phyloP scores from a whole-genome alignment of 1,139 yeast species.

The Trichomonascaceae sp. region DNA sequence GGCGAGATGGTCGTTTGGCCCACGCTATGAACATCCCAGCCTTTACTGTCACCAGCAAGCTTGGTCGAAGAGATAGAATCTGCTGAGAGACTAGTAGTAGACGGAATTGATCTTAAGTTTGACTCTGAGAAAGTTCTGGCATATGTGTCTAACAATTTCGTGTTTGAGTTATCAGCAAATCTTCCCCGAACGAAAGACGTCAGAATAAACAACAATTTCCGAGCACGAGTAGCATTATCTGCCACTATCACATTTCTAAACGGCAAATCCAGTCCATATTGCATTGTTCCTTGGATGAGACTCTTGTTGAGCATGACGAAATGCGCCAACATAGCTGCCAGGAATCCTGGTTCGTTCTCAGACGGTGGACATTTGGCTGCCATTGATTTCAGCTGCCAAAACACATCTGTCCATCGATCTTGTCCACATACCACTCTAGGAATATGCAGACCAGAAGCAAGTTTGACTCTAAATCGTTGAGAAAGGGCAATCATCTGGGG shows the following conservation, averaged over 20 bases:
- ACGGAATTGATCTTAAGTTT: not conserved
- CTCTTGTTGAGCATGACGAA: slow-evolving; percentile 18
- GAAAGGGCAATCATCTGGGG: slow-evolving; percentile 17
- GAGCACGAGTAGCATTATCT: slow-evolving; percentile 20
- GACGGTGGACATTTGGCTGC: slow-evolving; percentile 12
- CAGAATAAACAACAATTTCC: slow-evolving; percentile 24
- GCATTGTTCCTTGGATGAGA: slow-evolving; percentile 12
- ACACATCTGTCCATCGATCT: slow-evolving; percentile 24
- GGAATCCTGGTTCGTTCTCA: slow-evolving; percentile 16
- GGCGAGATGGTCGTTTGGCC: slow-evolving; percentile 17
- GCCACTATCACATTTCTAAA: slow-evolving; percentile 25
- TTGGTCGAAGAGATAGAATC: slow-evolving; percentile 11
- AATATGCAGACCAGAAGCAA: slow-evolving; percentile 21
- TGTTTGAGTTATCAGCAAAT: not conserved
- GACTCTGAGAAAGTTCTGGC: not conserved
- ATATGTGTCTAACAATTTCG: slow-evolving; percentile 1
- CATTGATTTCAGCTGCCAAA: slow-evolving; percentile 20
- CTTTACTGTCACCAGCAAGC: slow-evolving; percentile 16
- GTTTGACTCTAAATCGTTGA: slow-evolving; percentile 20
- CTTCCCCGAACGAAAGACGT: slow-evolving; percentile 20
- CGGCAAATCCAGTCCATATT: slow-evolving; percentile 11
- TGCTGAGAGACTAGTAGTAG: slow-evolving; percentile 11
- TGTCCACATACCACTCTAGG: slow-evolving; percentile 30
- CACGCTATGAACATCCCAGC: slow-evolving; percentile 26
- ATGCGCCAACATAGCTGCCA: slow-evolving; percentile 13